Evolutionary conservation across 345 rosid species (phyloP).

Genomic region (Rhodomyrtus tomentosa): DNA sequence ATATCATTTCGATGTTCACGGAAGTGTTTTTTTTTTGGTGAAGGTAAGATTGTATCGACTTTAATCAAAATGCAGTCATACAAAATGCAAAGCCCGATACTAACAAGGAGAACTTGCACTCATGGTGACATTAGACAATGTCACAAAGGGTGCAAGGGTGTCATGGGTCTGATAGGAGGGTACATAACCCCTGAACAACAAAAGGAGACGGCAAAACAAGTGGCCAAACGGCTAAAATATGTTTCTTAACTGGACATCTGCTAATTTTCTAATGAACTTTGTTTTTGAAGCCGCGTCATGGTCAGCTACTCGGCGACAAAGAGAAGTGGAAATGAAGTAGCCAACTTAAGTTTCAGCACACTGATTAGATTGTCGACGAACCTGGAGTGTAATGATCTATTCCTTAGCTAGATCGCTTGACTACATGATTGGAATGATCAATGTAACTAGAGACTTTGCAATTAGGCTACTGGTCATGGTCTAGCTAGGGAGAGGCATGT

Average conservation of each 20-base stretch:
- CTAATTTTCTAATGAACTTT: not conserved
- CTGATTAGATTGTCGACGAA: not conserved
- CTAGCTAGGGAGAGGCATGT: not conserved
- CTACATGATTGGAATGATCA: not conserved
- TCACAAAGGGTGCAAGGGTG: too few species aligned
- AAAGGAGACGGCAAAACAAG: too few species aligned
- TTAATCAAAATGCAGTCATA: too few species aligned
- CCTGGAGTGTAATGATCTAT: not conserved
- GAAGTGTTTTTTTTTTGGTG: not conserved
- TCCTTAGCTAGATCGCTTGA: not conserved
- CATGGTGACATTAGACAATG: too few species aligned
- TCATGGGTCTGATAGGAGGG: too few species aligned
- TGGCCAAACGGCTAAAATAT: too few species aligned
- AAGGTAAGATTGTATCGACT: too few species aligned
- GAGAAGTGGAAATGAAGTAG: not conserved
- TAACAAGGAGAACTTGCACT: too few species aligned
- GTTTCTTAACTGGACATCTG: not conserved
- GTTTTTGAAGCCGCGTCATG: not conserved
- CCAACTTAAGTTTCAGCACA: not conserved
- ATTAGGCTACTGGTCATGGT: not conserved
- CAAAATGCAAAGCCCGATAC: too few species aligned
- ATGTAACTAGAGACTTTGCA: not conserved
- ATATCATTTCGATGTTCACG: not conserved
- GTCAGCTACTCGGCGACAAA: not conserved
- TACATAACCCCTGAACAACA: too few species aligned